Base-by-base conservation (phyloP, 2,329 filamentous ascomycete species). In the Fusarium haematococcum region DNA sequence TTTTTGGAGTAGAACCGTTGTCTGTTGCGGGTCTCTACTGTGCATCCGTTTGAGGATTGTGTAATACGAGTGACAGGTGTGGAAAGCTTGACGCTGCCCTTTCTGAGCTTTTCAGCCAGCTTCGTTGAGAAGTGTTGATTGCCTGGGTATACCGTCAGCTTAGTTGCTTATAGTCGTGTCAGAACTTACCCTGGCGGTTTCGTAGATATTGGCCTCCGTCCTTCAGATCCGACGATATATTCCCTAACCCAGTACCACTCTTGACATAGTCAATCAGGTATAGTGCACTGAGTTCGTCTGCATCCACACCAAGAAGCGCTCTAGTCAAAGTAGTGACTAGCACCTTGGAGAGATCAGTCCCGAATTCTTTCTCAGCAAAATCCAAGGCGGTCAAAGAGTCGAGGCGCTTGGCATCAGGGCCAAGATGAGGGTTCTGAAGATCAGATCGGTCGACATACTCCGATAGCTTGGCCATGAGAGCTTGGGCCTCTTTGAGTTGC, bases 191-290 rank as follows among this genome's bases (percentile, higher is more conserved):
- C 37, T 79, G 73, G 33, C 70, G 71, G n/a, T 78, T 71, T 18
- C 75, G 70, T n/a, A 78, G 52, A 54, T 77, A 77, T 23, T 79
- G 76, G 0, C 74, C 75, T 14, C 77, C 77, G 20, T 76, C 61
- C 18, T 69, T 65, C 4, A 37, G 48, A 20, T 79, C 77, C 2
- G 76, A 73, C 6, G 58, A 66, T 35, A 79, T 63, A 4, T 76
- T 78, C 2, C 60, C 48, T 10, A 79, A 18, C 4, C 77, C 77
- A 2, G 63, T 67, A 9, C 70, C 76, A 6, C 69, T 70, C 43
- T 74, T 72, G 27, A 78, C 41, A 30, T 73, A 74, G 20, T 78
- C 68, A 5, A 79, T 39, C 33, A 78, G 58, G 56, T 66, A 78
- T 43, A 75, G 56, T 2, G 72, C 70, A 20, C 76, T 77, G 25